Percentiles rank a stretch among this genome's conserved stretches.
These are phyloP conservation scores for Cyclocybe cylindracea DNA, from an alignment of 768 basidiomycete genomes.

Conservation along the genomic window DNA sequence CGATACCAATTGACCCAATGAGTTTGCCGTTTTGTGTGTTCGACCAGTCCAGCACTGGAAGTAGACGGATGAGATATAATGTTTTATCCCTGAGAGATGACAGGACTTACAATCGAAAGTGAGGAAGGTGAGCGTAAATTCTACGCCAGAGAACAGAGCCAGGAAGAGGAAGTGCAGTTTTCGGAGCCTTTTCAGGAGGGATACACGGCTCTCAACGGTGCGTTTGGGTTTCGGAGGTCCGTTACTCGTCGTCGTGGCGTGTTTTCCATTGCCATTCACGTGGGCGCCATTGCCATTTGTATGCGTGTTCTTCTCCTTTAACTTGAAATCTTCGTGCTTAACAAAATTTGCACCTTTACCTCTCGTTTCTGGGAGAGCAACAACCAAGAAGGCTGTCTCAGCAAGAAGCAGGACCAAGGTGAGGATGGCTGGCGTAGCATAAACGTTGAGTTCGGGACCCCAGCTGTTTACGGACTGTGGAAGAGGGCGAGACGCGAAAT, in stretches of 20 bases:
- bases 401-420: slow-evolving; percentile 74
- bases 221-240: slow-evolving; percentile 29
- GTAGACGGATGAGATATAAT: background rate
- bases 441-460: slow-evolving; percentile 79
- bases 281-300: slow-evolving; percentile 16
- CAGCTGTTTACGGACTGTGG: slow-evolving; percentile 56
- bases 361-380: slow-evolving; percentile 86
- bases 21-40: slow-evolving; percentile 87
- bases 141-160: slow-evolving; percentile 89
- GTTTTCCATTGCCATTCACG: slow-evolving; percentile 18
- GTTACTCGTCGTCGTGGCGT: slow-evolving; percentile 15
- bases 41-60: slow-evolving; percentile 81
- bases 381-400: slow-evolving; percentile 79
- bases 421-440: slow-evolving; percentile 85
- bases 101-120: slow-evolving; percentile 77
- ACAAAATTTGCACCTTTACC: slow-evolving; percentile 34
- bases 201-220: slow-evolving; percentile 51
- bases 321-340: background rate
- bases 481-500: slow-evolving; percentile 87
- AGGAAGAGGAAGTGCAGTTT: slow-evolving; percentile 84
- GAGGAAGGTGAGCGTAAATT: slow-evolving; percentile 95
- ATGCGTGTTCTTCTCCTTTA: slow-evolving; percentile 19
- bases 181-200: slow-evolving; percentile 59
- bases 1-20: slow-evolving; percentile 85
- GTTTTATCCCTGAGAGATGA: background rate